Percentiles rank a stretch among this genome's conserved stretches.
phyloP scores from a whole-genome alignment of 441 rosid genomes.

The Croton laevigatus region DNA sequence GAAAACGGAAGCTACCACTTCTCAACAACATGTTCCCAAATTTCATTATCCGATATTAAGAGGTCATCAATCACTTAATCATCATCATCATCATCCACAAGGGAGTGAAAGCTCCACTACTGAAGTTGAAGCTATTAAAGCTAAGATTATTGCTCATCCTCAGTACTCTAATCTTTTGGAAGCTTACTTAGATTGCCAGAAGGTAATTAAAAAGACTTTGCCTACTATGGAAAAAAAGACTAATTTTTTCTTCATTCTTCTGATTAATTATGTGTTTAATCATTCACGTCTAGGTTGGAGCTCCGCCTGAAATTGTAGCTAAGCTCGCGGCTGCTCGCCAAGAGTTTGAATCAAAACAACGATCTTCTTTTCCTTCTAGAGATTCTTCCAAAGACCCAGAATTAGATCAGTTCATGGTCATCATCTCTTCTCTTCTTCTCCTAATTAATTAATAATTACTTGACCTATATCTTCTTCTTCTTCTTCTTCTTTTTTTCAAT shows the following conservation, averaged over 20 bases:
- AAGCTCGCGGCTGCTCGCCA: slow-evolving; percentile 64
- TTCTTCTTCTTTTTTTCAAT: neutral
- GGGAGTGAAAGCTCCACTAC: slow-evolving; percentile 32
- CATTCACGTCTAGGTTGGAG: slow-evolving; percentile 63
- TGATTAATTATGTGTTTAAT: neutral
- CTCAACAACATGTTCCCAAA: slow-evolving; percentile 37
- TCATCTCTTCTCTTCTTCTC: neutral
- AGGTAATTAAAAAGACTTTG: slow-evolving; percentile 36
- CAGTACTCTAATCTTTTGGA: slow-evolving; percentile 79
- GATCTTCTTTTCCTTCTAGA: slow-evolving; percentile 39
- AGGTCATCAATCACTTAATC: slow-evolving; percentile 34
- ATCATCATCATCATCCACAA: slow-evolving; percentile 15
- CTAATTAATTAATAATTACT: neutral
- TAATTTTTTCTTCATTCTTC: neutral
- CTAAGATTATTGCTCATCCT: slow-evolving; percentile 92
- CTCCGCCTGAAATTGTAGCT: slow-evolving; percentile 80
- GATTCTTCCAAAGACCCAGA: slow-evolving; percentile 77
- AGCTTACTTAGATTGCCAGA: slow-evolving; percentile 96
- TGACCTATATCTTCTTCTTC: neutral
- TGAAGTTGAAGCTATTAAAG: slow-evolving; percentile 79
- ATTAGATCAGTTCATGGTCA: slow-evolving; percentile 97
- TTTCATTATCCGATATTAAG: slow-evolving; percentile 63
- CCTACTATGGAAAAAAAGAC: neutral
- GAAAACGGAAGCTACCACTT: slow-evolving; percentile 70
- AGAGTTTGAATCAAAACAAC: slow-evolving; percentile 69